Conservation (phyloP, 306 rosid genomes). For the Biancaea sappan region DNA sequence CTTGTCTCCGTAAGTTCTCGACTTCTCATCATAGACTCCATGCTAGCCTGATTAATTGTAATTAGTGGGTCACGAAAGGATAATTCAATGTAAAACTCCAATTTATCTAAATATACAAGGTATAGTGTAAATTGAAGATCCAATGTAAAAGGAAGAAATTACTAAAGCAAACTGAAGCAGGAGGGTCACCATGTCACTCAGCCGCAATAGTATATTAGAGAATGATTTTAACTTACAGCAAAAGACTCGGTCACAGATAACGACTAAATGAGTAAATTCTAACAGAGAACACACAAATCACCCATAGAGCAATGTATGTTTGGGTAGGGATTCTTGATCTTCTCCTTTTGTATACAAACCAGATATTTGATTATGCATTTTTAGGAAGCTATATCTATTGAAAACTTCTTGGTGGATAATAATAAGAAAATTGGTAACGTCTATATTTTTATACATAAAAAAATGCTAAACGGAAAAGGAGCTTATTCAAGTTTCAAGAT, state of each 20-base stretch:
- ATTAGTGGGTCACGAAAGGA: conserved; percentile 31
- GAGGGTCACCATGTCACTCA: conserved; percentile 17
- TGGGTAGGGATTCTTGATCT: conserved; percentile 22
- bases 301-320: not conserved
- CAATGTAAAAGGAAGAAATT: too few species aligned
- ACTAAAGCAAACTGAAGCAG: conserved; percentile 18
- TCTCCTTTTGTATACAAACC: conserved; percentile 15
- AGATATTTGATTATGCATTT: conserved; percentile 9
- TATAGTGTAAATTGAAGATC: not conserved
- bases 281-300: conserved; percentile 10
- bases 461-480: not conserved
- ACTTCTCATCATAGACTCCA: conserved; percentile 94
- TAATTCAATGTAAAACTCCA: conserved; percentile 23
- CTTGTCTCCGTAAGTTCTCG: conserved; percentile 93
- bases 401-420: not conserved
- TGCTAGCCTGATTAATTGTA: conserved; percentile 64
- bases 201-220: conserved; percentile 11
- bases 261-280: conserved; percentile 7
- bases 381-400: conserved; percentile 29
- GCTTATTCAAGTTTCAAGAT: conserved; percentile 26
- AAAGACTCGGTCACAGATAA: conserved; percentile 35
- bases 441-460: not conserved
- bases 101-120: conserved; percentile 10
- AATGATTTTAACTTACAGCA: not conserved
- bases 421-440: conserved; percentile 2